These are phyloP conservation scores for Pichia thaimueangensis DNA, from an alignment of 805 yeast genomes.

Conservation along the genomic window DNA sequence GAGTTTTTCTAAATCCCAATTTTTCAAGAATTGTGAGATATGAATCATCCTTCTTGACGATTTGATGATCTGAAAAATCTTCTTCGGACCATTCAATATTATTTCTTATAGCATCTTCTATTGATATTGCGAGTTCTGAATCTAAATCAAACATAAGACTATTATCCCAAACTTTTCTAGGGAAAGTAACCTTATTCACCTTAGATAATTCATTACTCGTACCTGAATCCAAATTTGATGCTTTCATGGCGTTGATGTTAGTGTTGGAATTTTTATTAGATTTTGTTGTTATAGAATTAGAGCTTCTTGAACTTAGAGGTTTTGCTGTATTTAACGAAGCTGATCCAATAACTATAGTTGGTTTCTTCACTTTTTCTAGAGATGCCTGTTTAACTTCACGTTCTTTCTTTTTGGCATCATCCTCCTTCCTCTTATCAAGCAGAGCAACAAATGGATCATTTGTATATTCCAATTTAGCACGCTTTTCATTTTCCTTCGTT, in stretches of 20 bases:
- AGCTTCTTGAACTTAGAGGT: background rate
- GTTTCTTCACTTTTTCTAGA: constrained; percentile 44
- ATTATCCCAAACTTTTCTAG: constrained; percentile 61
- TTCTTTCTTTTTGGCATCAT: constrained; percentile 41
- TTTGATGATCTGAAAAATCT: constrained; percentile 1
- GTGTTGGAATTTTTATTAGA: background rate
- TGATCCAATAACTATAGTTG: constrained; percentile 36
- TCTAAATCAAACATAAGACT: constrained; percentile 66
- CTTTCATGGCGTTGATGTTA: background rate
- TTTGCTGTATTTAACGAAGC: background rate
- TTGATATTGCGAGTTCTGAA: constrained; percentile 50
- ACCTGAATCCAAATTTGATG: background rate
- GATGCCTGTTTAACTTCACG: constrained; percentile 38
- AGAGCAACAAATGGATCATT: constrained; percentile 72
- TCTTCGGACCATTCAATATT: constrained; percentile 50
- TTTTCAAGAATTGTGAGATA: constrained; percentile 18
- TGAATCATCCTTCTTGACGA: constrained; percentile 9
- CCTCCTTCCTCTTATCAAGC: constrained; percentile 47
- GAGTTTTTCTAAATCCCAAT: constrained; percentile 66
- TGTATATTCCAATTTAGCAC: constrained; percentile 49
- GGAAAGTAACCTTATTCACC: constrained; percentile 26
- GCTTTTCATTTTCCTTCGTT: constrained; percentile 38
- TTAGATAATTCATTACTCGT: background rate
- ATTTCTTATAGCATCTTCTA: constrained; percentile 54
- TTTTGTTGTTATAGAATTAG: background rate